phyloP scores from a whole-genome alignment of 257 asterid species.

The Solanum microdontum region DNA sequence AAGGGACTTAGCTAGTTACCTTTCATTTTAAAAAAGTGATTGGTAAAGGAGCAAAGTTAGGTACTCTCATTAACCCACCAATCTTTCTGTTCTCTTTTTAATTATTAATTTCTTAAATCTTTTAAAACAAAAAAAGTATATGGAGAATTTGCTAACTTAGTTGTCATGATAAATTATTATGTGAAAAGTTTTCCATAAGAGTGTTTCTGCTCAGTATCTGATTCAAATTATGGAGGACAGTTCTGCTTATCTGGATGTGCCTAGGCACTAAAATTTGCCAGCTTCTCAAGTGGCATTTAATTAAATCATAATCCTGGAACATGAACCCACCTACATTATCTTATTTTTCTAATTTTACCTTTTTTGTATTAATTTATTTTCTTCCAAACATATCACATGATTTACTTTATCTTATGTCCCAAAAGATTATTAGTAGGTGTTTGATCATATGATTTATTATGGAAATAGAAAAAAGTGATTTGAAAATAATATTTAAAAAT shows the following conservation, averaged over 20 bases:
- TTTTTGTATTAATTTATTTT: neutral
- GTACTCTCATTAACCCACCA: neutral
- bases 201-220: neutral
- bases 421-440: neutral
- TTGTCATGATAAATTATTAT: neutral
- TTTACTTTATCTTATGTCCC: neutral
- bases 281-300: neutral
- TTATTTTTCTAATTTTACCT: neutral
- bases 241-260: slow-evolving; percentile 8
- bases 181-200: neutral
- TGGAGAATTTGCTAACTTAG: neutral
- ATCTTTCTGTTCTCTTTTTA: neutral
- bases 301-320: neutral
- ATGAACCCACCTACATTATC: neutral
- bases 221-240: slow-evolving; percentile 5
- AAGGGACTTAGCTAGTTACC: neutral
- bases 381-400: neutral
- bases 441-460: neutral
- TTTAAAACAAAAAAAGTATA: neutral
- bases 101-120: neutral
- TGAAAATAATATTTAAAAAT: no score
- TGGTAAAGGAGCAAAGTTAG: neutral
- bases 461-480: neutral
- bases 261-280: slow-evolving; percentile 4
- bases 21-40: neutral